phyloP scores from a whole-genome alignment of 495 filamentous ascomycete species.

The Lineolata rhizophorae region DNA sequence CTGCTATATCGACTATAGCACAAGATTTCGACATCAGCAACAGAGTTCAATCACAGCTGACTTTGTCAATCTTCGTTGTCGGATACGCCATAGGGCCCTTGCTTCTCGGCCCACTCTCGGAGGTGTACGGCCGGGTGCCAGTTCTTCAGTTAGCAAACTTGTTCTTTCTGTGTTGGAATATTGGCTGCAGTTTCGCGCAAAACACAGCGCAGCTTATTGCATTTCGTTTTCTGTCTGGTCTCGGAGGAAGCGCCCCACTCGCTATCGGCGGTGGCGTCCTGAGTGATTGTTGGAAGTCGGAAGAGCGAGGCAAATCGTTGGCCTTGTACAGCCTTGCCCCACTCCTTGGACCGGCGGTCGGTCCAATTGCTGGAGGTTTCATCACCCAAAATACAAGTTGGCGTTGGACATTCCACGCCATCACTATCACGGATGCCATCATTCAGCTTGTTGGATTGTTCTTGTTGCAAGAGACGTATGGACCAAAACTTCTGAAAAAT shows the following conservation, averaged over 20 bases:
- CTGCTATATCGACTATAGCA: constrained; percentile 32
- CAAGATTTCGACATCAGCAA: constrained; percentile 37
- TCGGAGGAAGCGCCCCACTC: constrained; percentile 20
- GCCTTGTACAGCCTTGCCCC: constrained; percentile 19
- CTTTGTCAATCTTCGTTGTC: constrained; percentile 51
- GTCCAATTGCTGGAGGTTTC: constrained; percentile 23
- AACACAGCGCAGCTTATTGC: constrained; percentile 16
- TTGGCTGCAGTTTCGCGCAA: constrained; percentile 19
- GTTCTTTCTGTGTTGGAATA: constrained; percentile 20
- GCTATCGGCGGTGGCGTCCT: constrained; percentile 20
- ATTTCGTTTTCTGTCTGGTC: constrained; percentile 20
- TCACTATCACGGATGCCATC: constrained; percentile 35
- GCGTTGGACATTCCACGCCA: constrained; percentile 20
- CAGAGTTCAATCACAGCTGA: constrained; percentile 31
- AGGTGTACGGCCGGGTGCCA: constrained; percentile 18
- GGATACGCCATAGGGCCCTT: constrained; percentile 42
- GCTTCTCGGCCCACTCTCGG: constrained; percentile 19
- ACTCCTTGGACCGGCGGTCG: constrained; percentile 20
- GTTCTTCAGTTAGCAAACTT: constrained; percentile 19
- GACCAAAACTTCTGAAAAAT: constrained; percentile 26
- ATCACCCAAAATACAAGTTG: constrained; percentile 39
- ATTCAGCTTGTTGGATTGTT: constrained; percentile 44
- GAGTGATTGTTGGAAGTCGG: constrained; percentile 16
- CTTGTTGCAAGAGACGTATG: constrained; percentile 50
- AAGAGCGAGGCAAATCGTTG: constrained; percentile 20